Evolutionary conservation across 768 basidiomycete genomes (phyloP), one percentile per base, ranked within the genome.

Genomic region (Leccinum obscurum): DNA sequence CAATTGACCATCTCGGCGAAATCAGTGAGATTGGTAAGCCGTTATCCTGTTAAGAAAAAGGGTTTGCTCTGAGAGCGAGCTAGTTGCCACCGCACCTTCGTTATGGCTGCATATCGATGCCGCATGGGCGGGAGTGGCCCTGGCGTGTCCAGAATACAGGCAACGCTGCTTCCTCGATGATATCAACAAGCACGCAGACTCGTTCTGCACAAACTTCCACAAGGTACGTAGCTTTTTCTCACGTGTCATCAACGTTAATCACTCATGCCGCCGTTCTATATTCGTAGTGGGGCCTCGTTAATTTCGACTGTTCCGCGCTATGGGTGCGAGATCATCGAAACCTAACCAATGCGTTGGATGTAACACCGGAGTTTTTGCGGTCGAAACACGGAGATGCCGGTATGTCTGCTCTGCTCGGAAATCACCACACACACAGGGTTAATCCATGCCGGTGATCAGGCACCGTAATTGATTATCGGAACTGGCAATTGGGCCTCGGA

Each of bases 21-120:
- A 84, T 97, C 26, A 86, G 83, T 1, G 71, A 82, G 66, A 82
- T 92, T 46, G 77, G 93, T 93, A 57, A 65, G 81, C 76, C 4
- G 5, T 48, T 0, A 3, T 48, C 46, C 13, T 20, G 11, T 14
- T n/a, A 9, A 11, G 20, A 48, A 6, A 48, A n/a, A 13, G 46
- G 6, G 10, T 22, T 22, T 9, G 5, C 0, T 6, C 46, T 48
- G 22, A 48, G 22, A 3, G 1, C 34, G 56, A n/a, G 10, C 2
- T 62, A 95, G 92, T 82, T 5, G 77, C 81, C 57, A 75, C 82
- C 0, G 75, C 84, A 63, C 87, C 91, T 0, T 83, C 82, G 1
- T 66, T 94, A 2, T 95, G 91, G 87, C 70, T 96, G 1, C 95
- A 98, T 68, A 80, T 97, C n/a, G 95, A 98, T 70, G 87, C 90